These are phyloP conservation scores for Neurospora sp. DNA, from an alignment of 495 filamentous ascomycete species.

Conservation along the genomic window DNA sequence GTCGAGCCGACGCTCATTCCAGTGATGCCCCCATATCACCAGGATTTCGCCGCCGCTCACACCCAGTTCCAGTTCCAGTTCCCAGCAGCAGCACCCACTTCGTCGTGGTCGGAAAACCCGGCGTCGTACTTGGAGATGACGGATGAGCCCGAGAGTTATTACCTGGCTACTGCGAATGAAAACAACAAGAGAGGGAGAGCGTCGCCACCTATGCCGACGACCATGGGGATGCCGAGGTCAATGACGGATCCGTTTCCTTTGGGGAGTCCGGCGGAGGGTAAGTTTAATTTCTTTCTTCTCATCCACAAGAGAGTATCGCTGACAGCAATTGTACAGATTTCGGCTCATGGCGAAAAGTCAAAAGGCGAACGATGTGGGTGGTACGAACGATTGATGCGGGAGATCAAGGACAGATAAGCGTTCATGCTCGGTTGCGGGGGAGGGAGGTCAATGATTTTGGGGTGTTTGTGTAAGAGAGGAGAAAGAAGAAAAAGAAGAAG, in stretches of 20 bases:
- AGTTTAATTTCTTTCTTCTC: not conserved
- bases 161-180: not conserved
- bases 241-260: constrained; percentile 1
- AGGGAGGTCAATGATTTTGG: not conserved
- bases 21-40: not conserved
- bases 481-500: not conserved
- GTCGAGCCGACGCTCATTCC: not conserved
- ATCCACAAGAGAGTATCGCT: not conserved
- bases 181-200: not conserved
- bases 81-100: not conserved
- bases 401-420: not conserved
- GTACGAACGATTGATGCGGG: not conserved
- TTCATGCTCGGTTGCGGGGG: not conserved
- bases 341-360: not conserved
- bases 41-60: not conserved
- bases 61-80: not conserved
- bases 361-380: not conserved
- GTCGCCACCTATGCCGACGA: not conserved
- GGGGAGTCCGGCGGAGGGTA: not conserved
- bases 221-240: not conserved
- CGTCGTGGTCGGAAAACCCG: constrained; percentile 17
- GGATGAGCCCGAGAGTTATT: constrained; percentile 9
- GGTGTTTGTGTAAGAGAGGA: not conserved
- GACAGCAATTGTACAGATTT: not conserved
- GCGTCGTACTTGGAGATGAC: constrained; percentile 22